Evolutionary conservation across 352 stramenopile species (phyloP).

Genomic region (Phytophthora constricta): DNA sequence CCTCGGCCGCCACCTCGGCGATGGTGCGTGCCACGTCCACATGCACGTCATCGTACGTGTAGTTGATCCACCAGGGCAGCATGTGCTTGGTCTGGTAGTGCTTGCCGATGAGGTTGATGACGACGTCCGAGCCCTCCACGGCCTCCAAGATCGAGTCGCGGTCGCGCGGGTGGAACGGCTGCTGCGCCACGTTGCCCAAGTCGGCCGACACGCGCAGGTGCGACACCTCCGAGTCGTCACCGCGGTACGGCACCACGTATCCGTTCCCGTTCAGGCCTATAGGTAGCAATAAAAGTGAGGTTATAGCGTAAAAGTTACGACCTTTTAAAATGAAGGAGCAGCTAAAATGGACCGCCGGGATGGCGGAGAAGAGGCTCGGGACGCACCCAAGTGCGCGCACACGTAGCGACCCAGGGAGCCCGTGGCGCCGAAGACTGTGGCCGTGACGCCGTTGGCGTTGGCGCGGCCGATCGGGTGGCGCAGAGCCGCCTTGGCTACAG

Average conservation of each 20-base stretch:
- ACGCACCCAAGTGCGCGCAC: conserved; percentile 92
- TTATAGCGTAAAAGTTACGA: neutral
- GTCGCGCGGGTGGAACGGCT: conserved; percentile 90
- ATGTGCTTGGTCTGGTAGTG: conserved; percentile 97
- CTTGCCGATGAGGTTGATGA: conserved; percentile 98
- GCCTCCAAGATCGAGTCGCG: conserved; percentile 92
- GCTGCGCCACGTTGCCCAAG: conserved; percentile 88
- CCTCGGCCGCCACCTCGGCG: conserved; percentile 81
- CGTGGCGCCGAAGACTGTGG: conserved; percentile 95
- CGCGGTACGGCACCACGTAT: conserved; percentile 91
- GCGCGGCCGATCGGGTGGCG: conserved; percentile 79
- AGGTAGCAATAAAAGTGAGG: neutral
- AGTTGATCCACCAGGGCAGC: conserved; percentile 94
- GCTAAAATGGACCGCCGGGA: conserved; percentile 18
- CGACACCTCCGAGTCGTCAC: conserved; percentile 93
- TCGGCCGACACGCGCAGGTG: conserved; percentile 96
- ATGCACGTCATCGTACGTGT: conserved; percentile 96
- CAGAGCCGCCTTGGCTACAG: conserved; percentile 75
- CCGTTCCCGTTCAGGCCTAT: conserved; percentile 81
- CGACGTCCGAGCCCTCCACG: conserved; percentile 93
- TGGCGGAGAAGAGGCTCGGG: neutral
- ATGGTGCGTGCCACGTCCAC: conserved; percentile 91
- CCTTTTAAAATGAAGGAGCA: neutral
- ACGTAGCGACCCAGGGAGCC: conserved; percentile 97
- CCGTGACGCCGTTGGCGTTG: conserved; percentile 87